Conservation (phyloP, 2,329 filamentous ascomycete species). For the Diplodia intermedia region DNA sequence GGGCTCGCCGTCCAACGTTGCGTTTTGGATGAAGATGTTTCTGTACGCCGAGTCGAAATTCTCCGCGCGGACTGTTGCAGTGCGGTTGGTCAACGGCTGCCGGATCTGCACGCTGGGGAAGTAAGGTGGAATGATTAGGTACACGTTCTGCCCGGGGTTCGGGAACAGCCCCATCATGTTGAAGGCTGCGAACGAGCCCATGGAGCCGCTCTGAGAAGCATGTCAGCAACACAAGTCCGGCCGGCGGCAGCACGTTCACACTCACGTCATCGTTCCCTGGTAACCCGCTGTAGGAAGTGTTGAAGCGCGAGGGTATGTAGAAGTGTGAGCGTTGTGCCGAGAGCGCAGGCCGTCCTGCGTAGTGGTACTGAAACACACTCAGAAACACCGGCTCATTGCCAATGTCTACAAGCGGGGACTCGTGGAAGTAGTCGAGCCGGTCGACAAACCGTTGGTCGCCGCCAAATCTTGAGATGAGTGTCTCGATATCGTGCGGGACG, state of each 20-base stretch:
- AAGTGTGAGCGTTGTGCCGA: constrained; percentile 51
- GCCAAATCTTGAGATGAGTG: constrained; percentile 51
- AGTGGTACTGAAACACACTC: constrained; percentile 55
- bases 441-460: constrained; percentile 50
- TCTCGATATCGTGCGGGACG: constrained; percentile 54
- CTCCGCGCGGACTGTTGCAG: constrained; percentile 49
- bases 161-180: constrained; percentile 56
- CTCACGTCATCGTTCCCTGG: constrained; percentile 54
- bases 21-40: constrained; percentile 55
- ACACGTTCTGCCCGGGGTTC: constrained; percentile 57
- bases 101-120: constrained; percentile 52
- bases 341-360: constrained; percentile 53
- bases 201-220: constrained; percentile 46
- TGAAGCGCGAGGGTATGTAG: constrained; percentile 56
- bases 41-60: constrained; percentile 53
- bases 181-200: constrained; percentile 55
- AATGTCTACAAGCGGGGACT: constrained; percentile 53
- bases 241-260: neutral
- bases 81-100: constrained; percentile 51
- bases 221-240: neutral
- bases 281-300: constrained; percentile 50
- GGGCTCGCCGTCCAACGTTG: constrained; percentile 50
- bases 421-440: constrained; percentile 55
- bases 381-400: constrained; percentile 57
- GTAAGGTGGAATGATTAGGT: constrained; percentile 56